Percentiles rank a stretch among this genome's conserved stretches.
phyloP scores from a whole-genome alignment of 495 filamentous ascomycete genomes.

The Penicillium cosmopolitanum region DNA sequence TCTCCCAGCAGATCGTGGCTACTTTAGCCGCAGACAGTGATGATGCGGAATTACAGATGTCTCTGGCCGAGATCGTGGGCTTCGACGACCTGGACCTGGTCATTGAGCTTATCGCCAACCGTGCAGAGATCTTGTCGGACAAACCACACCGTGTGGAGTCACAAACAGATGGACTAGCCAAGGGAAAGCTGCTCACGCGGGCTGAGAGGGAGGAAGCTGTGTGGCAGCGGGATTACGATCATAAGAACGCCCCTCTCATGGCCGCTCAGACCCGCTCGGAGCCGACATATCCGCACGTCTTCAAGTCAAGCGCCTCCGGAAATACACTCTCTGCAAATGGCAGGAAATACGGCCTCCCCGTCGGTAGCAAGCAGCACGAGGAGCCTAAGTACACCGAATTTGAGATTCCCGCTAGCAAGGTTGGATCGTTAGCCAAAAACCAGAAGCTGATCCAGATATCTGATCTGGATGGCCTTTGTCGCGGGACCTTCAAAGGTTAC shows the following conservation, averaged over 20 bases:
- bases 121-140: slow-evolving; percentile 60
- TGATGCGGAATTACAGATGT: slow-evolving; percentile 86
- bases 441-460: slow-evolving; percentile 77
- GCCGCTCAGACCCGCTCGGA: slow-evolving; percentile 63
- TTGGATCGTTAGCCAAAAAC: slow-evolving; percentile 70
- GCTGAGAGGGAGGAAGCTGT: slow-evolving; percentile 78
- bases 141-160: slow-evolving; percentile 38
- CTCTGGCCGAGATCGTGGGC: slow-evolving; percentile 86
- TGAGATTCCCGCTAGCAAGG: slow-evolving; percentile 76
- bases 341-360: slow-evolving; percentile 73
- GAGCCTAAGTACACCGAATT: slow-evolving; percentile 85
- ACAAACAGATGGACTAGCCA: slow-evolving; percentile 54
- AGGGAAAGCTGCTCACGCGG: slow-evolving; percentile 66
- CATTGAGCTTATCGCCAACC: slow-evolving; percentile 76
- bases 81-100: slow-evolving; percentile 91
- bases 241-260: slow-evolving; percentile 74
- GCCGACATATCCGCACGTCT: slow-evolving; percentile 88
- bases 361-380: slow-evolving; percentile 63
- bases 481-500: slow-evolving; percentile 92
- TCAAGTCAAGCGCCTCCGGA: slow-evolving; percentile 76
- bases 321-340: slow-evolving; percentile 79
- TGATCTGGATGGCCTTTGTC: slow-evolving; percentile 87
- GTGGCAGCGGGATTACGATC: slow-evolving; percentile 72
- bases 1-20: slow-evolving; percentile 72
- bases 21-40: slow-evolving; percentile 65